These are phyloP conservation scores for Rhododendron ovatum DNA, from an alignment of 148 eudicot genomes.

Conservation along the genomic window DNA sequence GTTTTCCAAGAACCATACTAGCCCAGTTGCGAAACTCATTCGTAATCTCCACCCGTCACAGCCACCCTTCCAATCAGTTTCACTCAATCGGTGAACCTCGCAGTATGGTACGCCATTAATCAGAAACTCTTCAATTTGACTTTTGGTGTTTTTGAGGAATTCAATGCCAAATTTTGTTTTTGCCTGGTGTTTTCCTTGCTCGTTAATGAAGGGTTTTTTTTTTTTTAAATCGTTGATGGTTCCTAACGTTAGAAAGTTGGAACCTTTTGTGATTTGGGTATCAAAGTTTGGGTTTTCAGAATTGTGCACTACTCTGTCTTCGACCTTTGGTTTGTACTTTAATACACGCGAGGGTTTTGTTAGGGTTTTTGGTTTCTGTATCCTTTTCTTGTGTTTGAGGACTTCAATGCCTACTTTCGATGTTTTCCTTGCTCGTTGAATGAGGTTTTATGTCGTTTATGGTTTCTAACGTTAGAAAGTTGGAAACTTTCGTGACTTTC, in stretches of 20 bases:
- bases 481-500: not conserved
- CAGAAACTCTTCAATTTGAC: not conserved
- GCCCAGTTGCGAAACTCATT: constrained; percentile 33
- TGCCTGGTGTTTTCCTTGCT: not conserved
- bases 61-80: constrained; percentile 23
- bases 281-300: not conserved
- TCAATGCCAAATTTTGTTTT: not conserved
- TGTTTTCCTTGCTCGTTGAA: not conserved
- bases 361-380: not conserved
- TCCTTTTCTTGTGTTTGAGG: not conserved
- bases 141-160: not conserved
- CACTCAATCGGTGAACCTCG: constrained; percentile 30
- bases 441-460: not conserved
- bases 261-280: not conserved
- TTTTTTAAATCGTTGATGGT: not conserved
- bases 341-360: not conserved
- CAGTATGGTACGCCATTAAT: constrained; percentile 36
- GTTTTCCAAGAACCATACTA: constrained; percentile 36
- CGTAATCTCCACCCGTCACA: constrained; percentile 24
- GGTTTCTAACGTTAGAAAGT: not conserved
- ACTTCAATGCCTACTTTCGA: not conserved
- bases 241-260: not conserved
- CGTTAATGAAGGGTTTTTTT: not conserved
- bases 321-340: not conserved
- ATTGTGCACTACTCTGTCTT: not conserved